Evolutionary conservation across 176 grass and related monocot genomes (phyloP).

Genomic region (Cocos nucifera): DNA sequence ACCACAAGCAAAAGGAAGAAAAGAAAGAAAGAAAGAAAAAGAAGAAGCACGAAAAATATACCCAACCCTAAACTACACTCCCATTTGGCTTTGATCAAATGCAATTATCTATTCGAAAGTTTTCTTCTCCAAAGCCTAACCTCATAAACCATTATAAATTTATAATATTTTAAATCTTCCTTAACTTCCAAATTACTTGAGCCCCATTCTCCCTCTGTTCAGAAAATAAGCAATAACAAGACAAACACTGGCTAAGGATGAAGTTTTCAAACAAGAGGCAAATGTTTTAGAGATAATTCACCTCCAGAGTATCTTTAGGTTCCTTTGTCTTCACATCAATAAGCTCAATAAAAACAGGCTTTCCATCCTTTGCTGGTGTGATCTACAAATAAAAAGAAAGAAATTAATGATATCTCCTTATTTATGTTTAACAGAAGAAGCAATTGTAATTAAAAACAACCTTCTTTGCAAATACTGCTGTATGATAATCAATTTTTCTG

Average conservation of each 20-base stretch:
- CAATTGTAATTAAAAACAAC: conserved; percentile 28
- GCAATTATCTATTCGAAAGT: no score
- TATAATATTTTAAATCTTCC: no score
- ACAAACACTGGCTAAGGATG: not conserved
- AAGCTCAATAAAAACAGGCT: conserved; percentile 84
- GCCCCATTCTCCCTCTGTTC: no score
- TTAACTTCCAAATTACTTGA: no score
- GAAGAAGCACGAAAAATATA: no score
- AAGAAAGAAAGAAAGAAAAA: no score
- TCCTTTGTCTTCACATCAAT: conserved; percentile 98
- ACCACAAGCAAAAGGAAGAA: no score
- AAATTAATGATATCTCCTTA: not conserved
- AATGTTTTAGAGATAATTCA: conserved; percentile 25
- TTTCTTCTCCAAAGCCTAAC: no score
- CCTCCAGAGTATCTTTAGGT: conserved; percentile 81
- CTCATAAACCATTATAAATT: no score
- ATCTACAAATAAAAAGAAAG: conserved; percentile 39
- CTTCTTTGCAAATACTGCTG: conserved; percentile 92
- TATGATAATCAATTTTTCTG: conserved; percentile 86
- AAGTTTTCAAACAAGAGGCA: not conserved
- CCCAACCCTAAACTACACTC: no score
- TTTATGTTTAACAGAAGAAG: not conserved
- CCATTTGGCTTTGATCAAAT: no score
- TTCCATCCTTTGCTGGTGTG: conserved; percentile 85
- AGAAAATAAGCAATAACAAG: no score